Conservation (phyloP, 2,329 filamentous ascomycete genomes). For the Penicillium sp. region DNA sequence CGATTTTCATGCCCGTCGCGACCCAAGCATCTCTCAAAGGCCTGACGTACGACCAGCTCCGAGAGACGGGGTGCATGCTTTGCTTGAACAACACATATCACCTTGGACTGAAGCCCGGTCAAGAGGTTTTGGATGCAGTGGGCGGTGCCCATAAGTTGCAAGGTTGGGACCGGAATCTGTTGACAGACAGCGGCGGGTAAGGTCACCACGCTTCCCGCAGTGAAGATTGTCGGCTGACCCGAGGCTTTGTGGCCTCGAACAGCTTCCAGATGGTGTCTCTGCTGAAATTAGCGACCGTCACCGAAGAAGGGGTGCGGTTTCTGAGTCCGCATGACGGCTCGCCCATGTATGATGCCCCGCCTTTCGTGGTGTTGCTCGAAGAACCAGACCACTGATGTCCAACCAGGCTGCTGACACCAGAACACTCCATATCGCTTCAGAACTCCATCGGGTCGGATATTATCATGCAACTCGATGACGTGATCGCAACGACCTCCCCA, state of each 20-base stretch:
- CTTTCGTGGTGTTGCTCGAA: no score
- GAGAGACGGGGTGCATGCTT: slow-evolving; percentile 80
- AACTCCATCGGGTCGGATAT: slow-evolving; percentile 98
- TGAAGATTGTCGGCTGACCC: not conserved
- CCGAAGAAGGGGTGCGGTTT: slow-evolving; percentile 92
- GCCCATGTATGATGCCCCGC: slow-evolving; percentile 74
- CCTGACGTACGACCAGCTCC: slow-evolving; percentile 85
- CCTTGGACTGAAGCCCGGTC: slow-evolving; percentile 88
- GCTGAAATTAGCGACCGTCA: slow-evolving; percentile 86
- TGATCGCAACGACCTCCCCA: slow-evolving; percentile 91
- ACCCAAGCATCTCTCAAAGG: slow-evolving; percentile 96
- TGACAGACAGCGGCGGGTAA: slow-evolving; percentile 65
- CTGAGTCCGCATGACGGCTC: slow-evolving; percentile 92
- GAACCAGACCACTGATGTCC: no score
- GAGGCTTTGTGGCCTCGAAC: not conserved
- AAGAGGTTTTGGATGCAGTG: slow-evolving; percentile 78
- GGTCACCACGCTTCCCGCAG: slow-evolving; percentile 11
- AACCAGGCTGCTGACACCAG: slow-evolving; percentile 78
- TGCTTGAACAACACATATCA: slow-evolving; percentile 99
- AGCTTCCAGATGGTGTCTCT: slow-evolving; percentile 99
- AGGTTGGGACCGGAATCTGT: slow-evolving; percentile 90
- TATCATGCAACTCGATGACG: slow-evolving; percentile 99
- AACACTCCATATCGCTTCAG: slow-evolving; percentile 93
- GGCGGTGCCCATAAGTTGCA: slow-evolving; percentile 94
- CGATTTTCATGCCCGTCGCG: slow-evolving; percentile 97